phyloP scores from a whole-genome alignment of 169 alveolate genomes.

The Plasmodium cynomolgi region DNA sequence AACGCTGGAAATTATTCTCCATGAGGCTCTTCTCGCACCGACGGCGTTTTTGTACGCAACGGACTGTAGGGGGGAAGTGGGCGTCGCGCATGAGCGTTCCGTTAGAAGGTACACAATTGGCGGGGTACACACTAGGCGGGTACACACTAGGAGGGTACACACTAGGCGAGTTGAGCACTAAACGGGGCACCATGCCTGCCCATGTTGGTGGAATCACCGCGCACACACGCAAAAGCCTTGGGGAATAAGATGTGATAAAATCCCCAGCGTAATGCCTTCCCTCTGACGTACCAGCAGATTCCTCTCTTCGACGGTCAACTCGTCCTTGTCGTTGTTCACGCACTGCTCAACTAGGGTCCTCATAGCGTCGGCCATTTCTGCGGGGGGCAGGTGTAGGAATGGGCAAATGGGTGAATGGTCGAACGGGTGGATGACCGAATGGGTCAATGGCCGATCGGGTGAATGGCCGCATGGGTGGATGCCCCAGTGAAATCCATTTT shows the following conservation, averaged over 20 bases:
- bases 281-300: slow-evolving; percentile 84
- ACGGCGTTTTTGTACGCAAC: slow-evolving; percentile 99
- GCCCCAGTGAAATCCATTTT: background rate
- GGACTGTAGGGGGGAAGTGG: slow-evolving; percentile 82
- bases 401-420: background rate
- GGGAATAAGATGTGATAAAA: background rate
- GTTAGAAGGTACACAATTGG: no score
- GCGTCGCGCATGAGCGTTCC: background rate
- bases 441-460: background rate
- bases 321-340: slow-evolving; percentile 87
- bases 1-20: slow-evolving; percentile 97
- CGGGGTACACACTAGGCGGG: no score
- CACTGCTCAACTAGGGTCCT: slow-evolving; percentile 84
- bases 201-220: no score
- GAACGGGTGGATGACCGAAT: no score
- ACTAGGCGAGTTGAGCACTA: no score
- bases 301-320: slow-evolving; percentile 94
- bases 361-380: slow-evolving; percentile 88
- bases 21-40: slow-evolving; percentile 98
- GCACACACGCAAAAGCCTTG: background rate
- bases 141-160: background rate
- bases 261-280: background rate
- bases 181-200: background rate
- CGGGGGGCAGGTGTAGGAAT: background rate
- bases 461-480: background rate